Conservation (phyloP, 495 filamentous ascomycete genomes). For the Neurospora sp. region DNA sequence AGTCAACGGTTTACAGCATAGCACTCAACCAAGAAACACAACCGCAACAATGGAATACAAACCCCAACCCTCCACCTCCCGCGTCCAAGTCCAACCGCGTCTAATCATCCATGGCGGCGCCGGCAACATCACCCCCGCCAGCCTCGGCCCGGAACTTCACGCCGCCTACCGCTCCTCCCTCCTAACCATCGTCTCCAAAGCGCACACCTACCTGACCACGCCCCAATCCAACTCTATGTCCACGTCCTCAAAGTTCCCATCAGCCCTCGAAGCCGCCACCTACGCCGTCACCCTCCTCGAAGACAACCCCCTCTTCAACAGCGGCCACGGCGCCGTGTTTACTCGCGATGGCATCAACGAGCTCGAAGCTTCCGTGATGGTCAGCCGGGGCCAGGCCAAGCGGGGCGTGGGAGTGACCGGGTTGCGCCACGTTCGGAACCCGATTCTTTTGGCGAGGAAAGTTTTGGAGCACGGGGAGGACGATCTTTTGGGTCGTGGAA, state of each 20-base stretch:
- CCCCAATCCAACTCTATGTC: constrained; percentile 3
- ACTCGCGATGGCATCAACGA: constrained; percentile 74
- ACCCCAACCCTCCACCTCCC: constrained; percentile 1
- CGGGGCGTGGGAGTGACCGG: constrained; percentile 67
- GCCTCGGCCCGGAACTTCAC: constrained; percentile 53
- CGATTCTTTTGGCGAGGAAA: constrained; percentile 63
- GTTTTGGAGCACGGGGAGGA: constrained; percentile 55
- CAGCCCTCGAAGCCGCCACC: constrained; percentile 63
- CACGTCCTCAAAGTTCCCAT: constrained; percentile 13
- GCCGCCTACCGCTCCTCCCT: constrained; percentile 50
- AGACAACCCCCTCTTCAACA: constrained; percentile 77
- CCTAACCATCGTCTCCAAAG: constrained; percentile 41
- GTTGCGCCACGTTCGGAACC: constrained; percentile 63
- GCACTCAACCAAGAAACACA: background rate
- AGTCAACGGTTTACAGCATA: background rate
- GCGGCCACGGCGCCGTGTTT: constrained; percentile 77
- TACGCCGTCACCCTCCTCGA: constrained; percentile 71
- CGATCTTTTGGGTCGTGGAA: constrained; percentile 22
- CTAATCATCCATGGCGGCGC: constrained; percentile 87
- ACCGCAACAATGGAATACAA: constrained; percentile 22
- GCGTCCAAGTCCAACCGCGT: constrained; percentile 40
- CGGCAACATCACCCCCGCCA: constrained; percentile 63
- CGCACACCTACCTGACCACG: constrained; percentile 28
- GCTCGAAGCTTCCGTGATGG: constrained; percentile 88
- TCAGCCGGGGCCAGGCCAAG: constrained; percentile 61